Conservation (phyloP, 176 grass and related monocot genomes). For the Themeda triandra region DNA sequence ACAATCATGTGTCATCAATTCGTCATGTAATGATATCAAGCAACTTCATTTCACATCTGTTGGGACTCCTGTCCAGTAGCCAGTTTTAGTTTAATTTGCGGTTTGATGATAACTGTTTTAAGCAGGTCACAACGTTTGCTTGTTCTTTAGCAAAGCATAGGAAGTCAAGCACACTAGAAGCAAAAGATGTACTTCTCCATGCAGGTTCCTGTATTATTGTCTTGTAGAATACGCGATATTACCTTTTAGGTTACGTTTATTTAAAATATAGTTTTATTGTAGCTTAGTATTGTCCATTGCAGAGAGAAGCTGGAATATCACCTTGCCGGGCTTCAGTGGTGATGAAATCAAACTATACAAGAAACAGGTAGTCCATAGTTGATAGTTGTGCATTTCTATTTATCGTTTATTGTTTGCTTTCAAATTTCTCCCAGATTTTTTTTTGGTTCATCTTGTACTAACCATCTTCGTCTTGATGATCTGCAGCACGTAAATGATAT, state of each 20-base stretch:
- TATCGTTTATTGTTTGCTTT: slow-evolving; percentile 14
- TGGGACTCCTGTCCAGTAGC: neutral
- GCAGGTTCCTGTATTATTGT: slow-evolving; percentile 47
- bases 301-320: slow-evolving; percentile 97
- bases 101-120: slow-evolving; percentile 31
- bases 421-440: neutral
- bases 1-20: neutral
- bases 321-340: slow-evolving; percentile 80
- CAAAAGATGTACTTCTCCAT: slow-evolving; percentile 96
- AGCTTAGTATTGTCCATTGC: slow-evolving; percentile 23
- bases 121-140: slow-evolving; percentile 81
- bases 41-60: neutral
- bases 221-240: slow-evolving; percentile 22
- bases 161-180: slow-evolving; percentile 82
- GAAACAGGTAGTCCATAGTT: slow-evolving; percentile 68
- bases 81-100: neutral
- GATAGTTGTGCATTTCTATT: slow-evolving; percentile 16
- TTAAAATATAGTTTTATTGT: slow-evolving; percentile 13
- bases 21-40: neutral
- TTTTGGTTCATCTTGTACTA: neutral
- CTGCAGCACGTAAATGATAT: slow-evolving; percentile 88
- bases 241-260: neutral
- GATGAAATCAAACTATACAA: slow-evolving; percentile 96
- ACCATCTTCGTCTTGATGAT: slow-evolving; percentile 29
- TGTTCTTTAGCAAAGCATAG: slow-evolving; percentile 98